These are phyloP conservation scores for Aureococcus anophagefferens DNA, from an alignment of 108 stramenopile genomes.

Conservation along the genomic window DNA sequence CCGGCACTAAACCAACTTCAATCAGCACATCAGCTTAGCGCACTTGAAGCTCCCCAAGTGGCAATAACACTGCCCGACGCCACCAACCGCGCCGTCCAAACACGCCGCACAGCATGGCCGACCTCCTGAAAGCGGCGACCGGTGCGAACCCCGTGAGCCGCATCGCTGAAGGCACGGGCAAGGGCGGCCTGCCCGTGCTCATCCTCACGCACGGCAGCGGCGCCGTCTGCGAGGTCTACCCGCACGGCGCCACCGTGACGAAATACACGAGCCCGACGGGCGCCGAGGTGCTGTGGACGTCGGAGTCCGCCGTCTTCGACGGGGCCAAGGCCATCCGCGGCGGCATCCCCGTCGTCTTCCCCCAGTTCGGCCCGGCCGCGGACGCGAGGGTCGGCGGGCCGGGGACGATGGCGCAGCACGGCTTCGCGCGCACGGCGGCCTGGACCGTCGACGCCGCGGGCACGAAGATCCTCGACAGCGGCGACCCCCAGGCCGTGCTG, in stretches of 20 bases:
- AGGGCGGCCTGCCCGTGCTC: background rate
- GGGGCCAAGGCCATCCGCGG: constrained; percentile 17
- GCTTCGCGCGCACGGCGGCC: constrained; percentile 1
- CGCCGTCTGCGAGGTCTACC: background rate
- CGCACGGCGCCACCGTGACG: constrained; percentile 14
- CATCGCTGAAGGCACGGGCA: background rate
- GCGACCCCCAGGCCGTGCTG: background rate
- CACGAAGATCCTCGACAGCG: too few relatives aligned
- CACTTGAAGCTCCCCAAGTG: too few relatives aligned
- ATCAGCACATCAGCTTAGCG: too few relatives aligned
- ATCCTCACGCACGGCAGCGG: background rate
- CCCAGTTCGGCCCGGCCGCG: constrained; percentile 4
- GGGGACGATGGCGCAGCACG: constrained; percentile 5
- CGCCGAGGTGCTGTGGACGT: background rate
- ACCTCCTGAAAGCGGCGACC: too few relatives aligned
- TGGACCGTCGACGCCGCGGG: background rate
- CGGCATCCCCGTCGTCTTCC: constrained; percentile 20
- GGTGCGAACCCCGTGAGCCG: too few relatives aligned
- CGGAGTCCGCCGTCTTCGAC: background rate
- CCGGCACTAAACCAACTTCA: too few relatives aligned
- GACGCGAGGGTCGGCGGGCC: background rate
- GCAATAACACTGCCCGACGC: too few relatives aligned
- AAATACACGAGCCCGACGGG: background rate
- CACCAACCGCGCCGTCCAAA: too few relatives aligned
- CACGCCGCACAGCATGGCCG: too few relatives aligned